Percentiles rank a stretch among this genome's conserved stretches.
These are phyloP conservation scores for Backusella psychrophila DNA, from an alignment of 192 early-diverging fungal genomes.

Conservation along the genomic window DNA sequence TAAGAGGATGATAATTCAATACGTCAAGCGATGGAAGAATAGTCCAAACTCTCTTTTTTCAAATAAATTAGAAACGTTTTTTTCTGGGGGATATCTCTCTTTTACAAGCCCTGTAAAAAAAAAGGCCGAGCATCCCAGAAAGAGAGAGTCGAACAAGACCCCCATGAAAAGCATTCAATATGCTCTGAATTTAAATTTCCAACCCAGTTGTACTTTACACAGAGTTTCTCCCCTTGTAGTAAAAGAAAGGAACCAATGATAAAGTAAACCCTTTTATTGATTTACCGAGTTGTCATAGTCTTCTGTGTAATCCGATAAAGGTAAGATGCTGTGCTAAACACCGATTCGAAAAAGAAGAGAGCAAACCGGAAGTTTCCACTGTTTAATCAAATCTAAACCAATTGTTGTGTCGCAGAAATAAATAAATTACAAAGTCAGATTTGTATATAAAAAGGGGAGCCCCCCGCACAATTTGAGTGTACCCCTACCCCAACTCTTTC, in stretches of 20 bases:
- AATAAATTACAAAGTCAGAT: not conserved
- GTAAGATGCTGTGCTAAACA: not conserved
- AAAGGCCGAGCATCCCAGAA: too few species aligned
- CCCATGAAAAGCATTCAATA: not conserved
- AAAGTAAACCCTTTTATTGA: not conserved
- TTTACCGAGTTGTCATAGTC: not conserved
- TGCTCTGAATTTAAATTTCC: too few species aligned
- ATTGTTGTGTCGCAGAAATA: not conserved
- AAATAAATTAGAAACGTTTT: too few species aligned
- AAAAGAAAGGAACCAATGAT: not conserved
- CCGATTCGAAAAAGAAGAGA: not conserved
- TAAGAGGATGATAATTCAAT: too few species aligned
- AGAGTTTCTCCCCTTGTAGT: too few species aligned
- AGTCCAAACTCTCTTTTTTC: too few species aligned
- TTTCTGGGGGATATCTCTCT: too few species aligned
- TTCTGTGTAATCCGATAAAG: not conserved
- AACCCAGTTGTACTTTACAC: not conserved
- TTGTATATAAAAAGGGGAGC: not conserved
- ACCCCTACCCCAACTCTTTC: slow-evolving; percentile 1
- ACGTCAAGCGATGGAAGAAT: too few species aligned
- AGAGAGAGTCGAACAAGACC: too few species aligned
- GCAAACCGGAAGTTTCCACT: not conserved
- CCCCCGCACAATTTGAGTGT: not conserved
- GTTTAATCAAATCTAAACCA: not conserved
- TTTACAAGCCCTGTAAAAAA: too few species aligned